These are phyloP conservation scores for Colletotrichum filicis DNA, from an alignment of 2,329 filamentous ascomycete genomes.

Conservation along the genomic window DNA sequence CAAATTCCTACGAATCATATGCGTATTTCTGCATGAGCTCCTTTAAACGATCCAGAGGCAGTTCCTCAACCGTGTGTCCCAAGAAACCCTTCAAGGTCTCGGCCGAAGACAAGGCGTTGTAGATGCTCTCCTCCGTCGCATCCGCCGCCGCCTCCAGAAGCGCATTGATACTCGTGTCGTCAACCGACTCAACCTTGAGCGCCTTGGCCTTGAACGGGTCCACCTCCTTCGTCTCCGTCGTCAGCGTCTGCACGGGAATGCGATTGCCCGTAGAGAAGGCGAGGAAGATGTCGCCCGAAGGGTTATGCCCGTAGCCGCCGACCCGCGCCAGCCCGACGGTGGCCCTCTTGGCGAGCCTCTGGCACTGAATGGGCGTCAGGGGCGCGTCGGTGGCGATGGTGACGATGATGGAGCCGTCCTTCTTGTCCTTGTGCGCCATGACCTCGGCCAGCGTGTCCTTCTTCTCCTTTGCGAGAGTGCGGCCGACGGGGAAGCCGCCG, in stretches of 20 bases:
- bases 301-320: conserved; percentile 70
- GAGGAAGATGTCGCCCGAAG: conserved; percentile 74
- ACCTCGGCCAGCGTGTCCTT: conserved; percentile 42
- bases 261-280: conserved; percentile 72
- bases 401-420: conserved; percentile 71
- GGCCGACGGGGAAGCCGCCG: conserved; percentile 70
- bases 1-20: conserved; percentile 33
- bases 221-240: conserved; percentile 42
- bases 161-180: conserved; percentile 69
- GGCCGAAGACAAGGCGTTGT: conserved; percentile 72
- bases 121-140: conserved; percentile 73
- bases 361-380: conserved; percentile 66
- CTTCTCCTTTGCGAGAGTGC: conserved; percentile 59
- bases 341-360: conserved; percentile 68
- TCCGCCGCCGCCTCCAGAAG: conserved; percentile 72
- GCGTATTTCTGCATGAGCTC: conserved; percentile 55
- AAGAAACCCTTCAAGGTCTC: conserved; percentile 67
- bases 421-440: conserved; percentile 54
- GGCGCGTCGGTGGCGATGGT: conserved; percentile 71
- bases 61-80: conserved; percentile 59
- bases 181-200: conserved; percentile 56
- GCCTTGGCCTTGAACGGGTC: conserved; percentile 53
- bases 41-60: conserved; percentile 59
- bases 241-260: conserved; percentile 55
- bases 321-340: conserved; percentile 70